phyloP scores from a whole-genome alignment of 108 stramenopile genomes.

The Pseudonitzschia pungens region DNA sequence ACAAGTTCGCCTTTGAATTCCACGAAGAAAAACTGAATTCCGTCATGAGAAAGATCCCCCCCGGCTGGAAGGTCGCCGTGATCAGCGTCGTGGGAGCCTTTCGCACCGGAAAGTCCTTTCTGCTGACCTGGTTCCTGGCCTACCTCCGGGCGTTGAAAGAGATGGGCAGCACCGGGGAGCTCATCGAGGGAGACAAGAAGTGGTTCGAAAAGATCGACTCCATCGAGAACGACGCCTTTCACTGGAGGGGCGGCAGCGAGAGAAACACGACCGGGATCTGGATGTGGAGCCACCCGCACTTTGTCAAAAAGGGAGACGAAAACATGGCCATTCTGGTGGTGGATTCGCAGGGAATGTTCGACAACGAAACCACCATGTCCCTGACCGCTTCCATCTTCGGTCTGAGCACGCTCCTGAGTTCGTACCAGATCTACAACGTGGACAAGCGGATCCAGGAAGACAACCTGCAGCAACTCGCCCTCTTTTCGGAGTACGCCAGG shows the following conservation, averaged over 20 bases:
- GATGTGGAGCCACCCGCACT: conserved; percentile 98
- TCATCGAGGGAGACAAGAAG: conserved; percentile 25
- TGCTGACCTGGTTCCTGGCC: conserved; percentile 93
- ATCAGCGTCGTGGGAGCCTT: conserved; percentile 98
- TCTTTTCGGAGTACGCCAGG: conserved; percentile 97
- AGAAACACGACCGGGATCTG: conserved; percentile 98
- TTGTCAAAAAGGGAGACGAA: conserved; percentile 65
- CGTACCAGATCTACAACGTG: conserved; percentile 98
- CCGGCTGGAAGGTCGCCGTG: conserved; percentile 89
- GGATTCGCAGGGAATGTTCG: conserved; percentile 99
- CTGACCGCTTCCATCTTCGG: conserved; percentile 98
- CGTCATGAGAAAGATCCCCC: conserved; percentile 74
- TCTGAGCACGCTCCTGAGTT: conserved; percentile 87
- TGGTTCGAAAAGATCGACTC: conserved; percentile 73
- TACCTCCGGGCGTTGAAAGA: conserved; percentile 62
- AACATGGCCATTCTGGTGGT: conserved; percentile 89
- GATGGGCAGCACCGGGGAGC: not conserved
- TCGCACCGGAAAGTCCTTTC: conserved; percentile 96
- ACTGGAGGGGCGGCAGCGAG: conserved; percentile 94
- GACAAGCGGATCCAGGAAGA: conserved; percentile 98
- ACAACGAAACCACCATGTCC: conserved; percentile 96
- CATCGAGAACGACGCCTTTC: conserved; percentile 74
- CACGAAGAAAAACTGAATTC: conserved; percentile 76
- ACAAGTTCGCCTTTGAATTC: conserved; percentile 81
- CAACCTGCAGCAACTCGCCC: conserved; percentile 96